A percentile compares a stretch with the other conserved stretches of the same genome.
phyloP scores from a whole-genome alignment of 2,329 filamentous ascomycete species.

The Monosporascus sp. region DNA sequence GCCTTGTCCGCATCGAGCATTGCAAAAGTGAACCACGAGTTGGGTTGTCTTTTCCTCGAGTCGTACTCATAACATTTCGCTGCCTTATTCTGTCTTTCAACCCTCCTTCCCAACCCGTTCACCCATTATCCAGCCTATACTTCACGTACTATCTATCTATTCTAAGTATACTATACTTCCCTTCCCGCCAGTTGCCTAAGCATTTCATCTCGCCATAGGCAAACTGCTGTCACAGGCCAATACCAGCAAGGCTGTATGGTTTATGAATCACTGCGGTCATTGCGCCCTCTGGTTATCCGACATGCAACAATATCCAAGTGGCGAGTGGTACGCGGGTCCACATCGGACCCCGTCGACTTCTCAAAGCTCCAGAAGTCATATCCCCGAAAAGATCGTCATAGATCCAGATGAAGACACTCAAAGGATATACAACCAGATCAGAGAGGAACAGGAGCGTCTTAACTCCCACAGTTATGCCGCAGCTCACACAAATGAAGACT shows the following conservation, averaged over 20 bases:
- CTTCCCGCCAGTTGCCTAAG: no score
- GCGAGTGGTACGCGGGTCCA: neutral
- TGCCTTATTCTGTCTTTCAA: no score
- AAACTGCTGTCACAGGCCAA: no score
- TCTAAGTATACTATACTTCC: no score
- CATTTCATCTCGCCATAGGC: no score
- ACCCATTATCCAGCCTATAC: no score
- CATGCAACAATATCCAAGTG: neutral
- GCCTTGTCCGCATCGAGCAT: slow-evolving; percentile 19
- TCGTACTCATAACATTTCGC: neutral
- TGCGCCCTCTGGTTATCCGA: neutral
- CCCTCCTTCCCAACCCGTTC: no score
- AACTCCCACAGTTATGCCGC: slow-evolving; percentile 16
- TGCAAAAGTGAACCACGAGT: neutral
- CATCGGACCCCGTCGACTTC: neutral
- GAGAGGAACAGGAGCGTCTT: slow-evolving; percentile 17
- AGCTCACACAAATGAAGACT: slow-evolving; percentile 12
- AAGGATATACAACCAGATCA: slow-evolving; percentile 21
- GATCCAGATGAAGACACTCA: slow-evolving; percentile 21
- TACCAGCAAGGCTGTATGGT: no score
- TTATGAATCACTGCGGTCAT: no score
- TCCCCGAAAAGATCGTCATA: slow-evolving; percentile 13
- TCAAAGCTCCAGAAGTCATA: slow-evolving; percentile 8
- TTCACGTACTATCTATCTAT: no score
- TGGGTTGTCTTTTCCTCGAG: neutral